phyloP scores from a whole-genome alignment of 345 rosid genomes.

The Eucalyptus cloeziana region DNA sequence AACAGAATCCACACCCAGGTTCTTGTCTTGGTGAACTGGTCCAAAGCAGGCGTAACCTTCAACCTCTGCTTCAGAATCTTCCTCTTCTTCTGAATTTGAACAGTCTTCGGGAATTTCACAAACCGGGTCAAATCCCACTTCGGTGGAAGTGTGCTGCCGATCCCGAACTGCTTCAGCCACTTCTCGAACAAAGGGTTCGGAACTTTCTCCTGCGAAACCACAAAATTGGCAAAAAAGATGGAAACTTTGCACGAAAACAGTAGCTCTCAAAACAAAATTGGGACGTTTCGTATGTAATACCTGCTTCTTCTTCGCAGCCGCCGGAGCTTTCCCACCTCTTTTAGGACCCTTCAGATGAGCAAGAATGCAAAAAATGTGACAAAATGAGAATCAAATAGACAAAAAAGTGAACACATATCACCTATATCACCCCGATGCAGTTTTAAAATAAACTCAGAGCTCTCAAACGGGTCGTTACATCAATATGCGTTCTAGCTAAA shows the following conservation, averaged over 20 bases:
- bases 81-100: constrained; percentile 67
- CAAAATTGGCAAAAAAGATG: neutral
- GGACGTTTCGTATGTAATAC: neutral
- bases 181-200: constrained; percentile 63
- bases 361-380: neutral
- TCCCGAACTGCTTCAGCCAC: constrained; percentile 69
- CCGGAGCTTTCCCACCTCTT: constrained; percentile 25
- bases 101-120: constrained; percentile 61
- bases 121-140: constrained; percentile 60
- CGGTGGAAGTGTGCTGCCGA: constrained; percentile 64
- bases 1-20: constrained; percentile 29
- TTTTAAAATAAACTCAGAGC: neutral
- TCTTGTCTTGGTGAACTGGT: constrained; percentile 86
- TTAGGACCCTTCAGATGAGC: constrained; percentile 28
- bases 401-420: neutral
- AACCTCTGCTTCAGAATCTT: constrained; percentile 65
- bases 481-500: neutral
- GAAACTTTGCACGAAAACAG: neutral
- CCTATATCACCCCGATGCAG: neutral
- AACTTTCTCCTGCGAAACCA: constrained; percentile 36
- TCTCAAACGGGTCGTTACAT: neutral
- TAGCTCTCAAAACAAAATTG: neutral
- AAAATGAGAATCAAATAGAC: neutral
- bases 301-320: constrained; percentile 31
- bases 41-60: constrained; percentile 75